These are phyloP conservation scores for Acanthamoeba culbertsoni DNA, from an alignment of 208 protist species.

Conservation along the genomic window DNA sequence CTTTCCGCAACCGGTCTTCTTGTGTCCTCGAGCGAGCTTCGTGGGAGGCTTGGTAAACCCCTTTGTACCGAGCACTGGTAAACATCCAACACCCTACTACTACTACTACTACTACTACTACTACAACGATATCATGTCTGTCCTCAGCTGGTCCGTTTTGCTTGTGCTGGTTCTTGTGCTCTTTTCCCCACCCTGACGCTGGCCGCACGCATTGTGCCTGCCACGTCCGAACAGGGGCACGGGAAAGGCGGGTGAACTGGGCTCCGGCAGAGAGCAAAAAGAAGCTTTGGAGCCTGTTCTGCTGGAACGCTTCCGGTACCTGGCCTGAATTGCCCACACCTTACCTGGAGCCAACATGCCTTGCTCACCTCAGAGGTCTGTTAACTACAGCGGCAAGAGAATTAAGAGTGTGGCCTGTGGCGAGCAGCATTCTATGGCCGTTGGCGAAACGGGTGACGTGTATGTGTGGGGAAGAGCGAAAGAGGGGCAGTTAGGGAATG, in stretches of 20 bases:
- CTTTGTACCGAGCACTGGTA: too few species aligned
- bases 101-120: too few species aligned
- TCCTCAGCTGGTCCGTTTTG: neutral
- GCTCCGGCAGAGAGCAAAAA: neutral
- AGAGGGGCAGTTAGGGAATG: constrained; percentile 36
- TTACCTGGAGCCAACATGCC: neutral
- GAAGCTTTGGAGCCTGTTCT: constrained; percentile 31
- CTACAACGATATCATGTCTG: neutral
- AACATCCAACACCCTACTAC: too few species aligned
- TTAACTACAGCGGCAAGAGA: neutral
- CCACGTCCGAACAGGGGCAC: neutral
- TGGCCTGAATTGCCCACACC: neutral
- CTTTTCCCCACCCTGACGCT: neutral
- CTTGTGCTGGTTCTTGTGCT: too few species aligned
- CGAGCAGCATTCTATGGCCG: constrained; percentile 28
- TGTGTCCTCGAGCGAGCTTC: too few species aligned
- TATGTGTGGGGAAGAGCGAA: constrained; percentile 39
- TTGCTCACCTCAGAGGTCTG: neutral
- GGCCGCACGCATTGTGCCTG: neutral
- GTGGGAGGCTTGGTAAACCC: too few species aligned
- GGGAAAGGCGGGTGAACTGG: constrained; percentile 4
- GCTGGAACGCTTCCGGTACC: neutral
- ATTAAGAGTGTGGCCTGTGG: constrained; percentile 10
- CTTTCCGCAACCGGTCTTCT: too few species aligned
- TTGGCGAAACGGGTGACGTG: constrained; percentile 37